phyloP scores from a whole-genome alignment of 176 grass and related monocot species.

The Avena eriantha region DNA sequence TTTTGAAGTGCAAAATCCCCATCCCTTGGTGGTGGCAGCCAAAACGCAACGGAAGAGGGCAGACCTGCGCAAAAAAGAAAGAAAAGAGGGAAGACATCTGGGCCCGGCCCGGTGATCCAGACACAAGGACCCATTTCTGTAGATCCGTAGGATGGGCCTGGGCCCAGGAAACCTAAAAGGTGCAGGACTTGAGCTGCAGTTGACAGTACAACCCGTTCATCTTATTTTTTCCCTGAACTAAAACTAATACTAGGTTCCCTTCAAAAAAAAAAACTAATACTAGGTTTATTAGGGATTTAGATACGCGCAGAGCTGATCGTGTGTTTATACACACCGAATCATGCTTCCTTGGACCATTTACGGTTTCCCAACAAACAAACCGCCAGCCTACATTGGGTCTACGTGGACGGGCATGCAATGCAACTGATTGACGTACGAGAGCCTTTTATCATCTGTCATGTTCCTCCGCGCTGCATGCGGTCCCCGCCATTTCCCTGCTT shows the following conservation, averaged over 20 bases:
- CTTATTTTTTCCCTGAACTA: not conserved
- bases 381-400: conserved; percentile 16
- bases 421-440: conserved; percentile 4
- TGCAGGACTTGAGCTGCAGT: not conserved
- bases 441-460: conserved; percentile 35
- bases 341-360: not conserved
- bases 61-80: no score
- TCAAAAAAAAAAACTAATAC: no score
- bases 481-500: conserved; percentile 3
- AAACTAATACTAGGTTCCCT: no score
- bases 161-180: conserved; percentile 7
- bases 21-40: not conserved
- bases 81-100: not conserved
- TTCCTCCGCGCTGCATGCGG: not conserved
- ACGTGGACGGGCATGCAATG: not conserved
- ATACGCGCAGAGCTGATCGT: no score
- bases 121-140: not conserved
- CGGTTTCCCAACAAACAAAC: not conserved
- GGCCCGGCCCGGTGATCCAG: not conserved
- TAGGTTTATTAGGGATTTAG: no score
- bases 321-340: no score
- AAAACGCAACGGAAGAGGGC: not conserved
- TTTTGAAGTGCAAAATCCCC: no score
- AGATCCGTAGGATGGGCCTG: not conserved
- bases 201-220: not conserved